A percentile compares a stretch with the other conserved stretches of the same genome.
phyloP scores from a whole-genome alignment of 129 eudicot genomes.

The Artemisia tridentata region DNA sequence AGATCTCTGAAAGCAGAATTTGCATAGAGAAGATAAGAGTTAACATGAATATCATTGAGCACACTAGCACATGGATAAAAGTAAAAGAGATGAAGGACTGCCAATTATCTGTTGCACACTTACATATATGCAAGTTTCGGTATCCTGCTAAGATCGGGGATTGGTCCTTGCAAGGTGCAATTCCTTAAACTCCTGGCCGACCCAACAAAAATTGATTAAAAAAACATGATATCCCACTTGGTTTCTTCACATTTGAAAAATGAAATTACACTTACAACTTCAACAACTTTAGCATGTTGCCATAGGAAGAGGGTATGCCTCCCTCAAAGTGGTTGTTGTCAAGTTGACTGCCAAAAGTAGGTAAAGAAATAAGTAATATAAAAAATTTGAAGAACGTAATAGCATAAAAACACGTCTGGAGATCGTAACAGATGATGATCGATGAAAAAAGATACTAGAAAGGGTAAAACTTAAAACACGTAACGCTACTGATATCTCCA shows the following conservation, averaged over 20 bases:
- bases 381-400: neutral
- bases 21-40: constrained; percentile 16
- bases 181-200: constrained; percentile 85
- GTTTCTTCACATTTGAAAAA: neutral
- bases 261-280: constrained; percentile 67
- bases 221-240: neutral
- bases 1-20: constrained; percentile 55
- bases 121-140: constrained; percentile 66
- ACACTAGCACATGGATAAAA: constrained; percentile 2
- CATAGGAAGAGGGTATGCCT: constrained; percentile 60
- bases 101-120: constrained; percentile 23
- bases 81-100: neutral
- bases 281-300: constrained; percentile 59
- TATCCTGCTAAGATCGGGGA: constrained; percentile 76
- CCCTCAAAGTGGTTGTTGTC: constrained; percentile 87
- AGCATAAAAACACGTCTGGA: constrained; percentile 8
- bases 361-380: constrained; percentile 1
- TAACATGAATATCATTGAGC: neutral
- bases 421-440: constrained; percentile 3
- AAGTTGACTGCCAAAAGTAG: constrained; percentile 70
- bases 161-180: constrained; percentile 72
- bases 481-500: neutral
- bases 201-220: constrained; percentile 7
- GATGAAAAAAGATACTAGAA: neutral
- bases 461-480: neutral